Evolutionary conservation across 768 basidiomycete species (phyloP).

Genomic region (Tubosaeta sp.): DNA sequence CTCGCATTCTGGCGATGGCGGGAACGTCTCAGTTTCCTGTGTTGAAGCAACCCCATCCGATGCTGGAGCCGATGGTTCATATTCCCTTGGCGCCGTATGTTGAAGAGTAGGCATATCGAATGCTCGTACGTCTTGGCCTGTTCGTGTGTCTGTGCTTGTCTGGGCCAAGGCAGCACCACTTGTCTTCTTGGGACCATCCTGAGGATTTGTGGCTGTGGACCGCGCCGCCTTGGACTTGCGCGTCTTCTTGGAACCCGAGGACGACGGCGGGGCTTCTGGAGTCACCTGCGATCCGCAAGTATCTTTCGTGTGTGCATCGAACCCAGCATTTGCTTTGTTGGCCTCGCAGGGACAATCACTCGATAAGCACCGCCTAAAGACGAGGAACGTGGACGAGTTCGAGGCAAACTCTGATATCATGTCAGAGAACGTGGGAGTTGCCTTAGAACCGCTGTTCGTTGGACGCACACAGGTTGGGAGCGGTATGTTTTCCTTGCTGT

Average conservation of each 20-base stretch:
- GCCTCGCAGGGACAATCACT: conserved; percentile 14
- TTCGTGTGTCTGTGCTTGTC: neutral
- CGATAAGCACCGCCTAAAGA: conserved; percentile 10
- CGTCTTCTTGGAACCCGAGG: neutral
- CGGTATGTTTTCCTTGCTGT: neutral
- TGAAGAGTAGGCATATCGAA: neutral
- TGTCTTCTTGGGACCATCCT: neutral
- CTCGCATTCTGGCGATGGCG: neutral
- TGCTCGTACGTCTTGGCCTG: neutral
- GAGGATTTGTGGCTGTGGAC: neutral
- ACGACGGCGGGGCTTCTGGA: neutral
- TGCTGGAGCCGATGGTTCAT: neutral
- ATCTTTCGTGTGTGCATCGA: neutral
- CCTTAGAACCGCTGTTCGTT: neutral
- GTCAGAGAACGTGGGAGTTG: neutral
- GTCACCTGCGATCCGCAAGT: neutral
- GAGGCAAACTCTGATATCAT: neutral
- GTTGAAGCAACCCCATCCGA: neutral
- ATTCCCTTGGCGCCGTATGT: neutral
- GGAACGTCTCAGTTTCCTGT: neutral
- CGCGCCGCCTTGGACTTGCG: neutral
- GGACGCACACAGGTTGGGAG: neutral
- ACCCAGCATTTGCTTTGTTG: neutral
- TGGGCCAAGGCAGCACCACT: neutral
- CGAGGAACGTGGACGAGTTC: conserved; percentile 2